These are phyloP conservation scores for Bipolaris zeicola DNA, from an alignment of 2,329 filamentous ascomycete genomes.

Conservation along the genomic window DNA sequence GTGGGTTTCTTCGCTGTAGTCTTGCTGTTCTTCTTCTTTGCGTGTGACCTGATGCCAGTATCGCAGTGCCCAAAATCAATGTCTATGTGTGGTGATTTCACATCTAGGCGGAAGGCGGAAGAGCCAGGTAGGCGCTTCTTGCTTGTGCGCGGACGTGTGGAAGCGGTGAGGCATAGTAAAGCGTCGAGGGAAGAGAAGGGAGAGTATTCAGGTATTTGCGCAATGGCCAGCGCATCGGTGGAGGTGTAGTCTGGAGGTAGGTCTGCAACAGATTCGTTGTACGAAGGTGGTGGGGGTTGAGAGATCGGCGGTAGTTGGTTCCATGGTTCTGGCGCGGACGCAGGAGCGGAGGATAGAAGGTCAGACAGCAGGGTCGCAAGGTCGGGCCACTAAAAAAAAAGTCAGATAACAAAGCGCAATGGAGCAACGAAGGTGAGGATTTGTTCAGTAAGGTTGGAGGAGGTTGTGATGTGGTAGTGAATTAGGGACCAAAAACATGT, in stretches of 20 bases:
- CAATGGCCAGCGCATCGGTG: constrained; percentile 50
- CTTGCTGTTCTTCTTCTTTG: constrained; percentile 58
- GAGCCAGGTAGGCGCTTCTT: constrained; percentile 36
- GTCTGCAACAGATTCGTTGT: constrained; percentile 52
- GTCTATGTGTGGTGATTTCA: constrained; percentile 45
- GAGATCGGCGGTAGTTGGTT: constrained; percentile 25
- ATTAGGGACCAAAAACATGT: constrained; percentile 23
- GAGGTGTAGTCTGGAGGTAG: constrained; percentile 53
- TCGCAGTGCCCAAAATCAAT: constrained; percentile 65
- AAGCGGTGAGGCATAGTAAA: constrained; percentile 37
- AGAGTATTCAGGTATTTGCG: constrained; percentile 40
- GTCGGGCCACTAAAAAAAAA: constrained; percentile 29
- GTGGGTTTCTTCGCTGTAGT: constrained; percentile 43
- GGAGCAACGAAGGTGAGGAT: constrained; percentile 7
- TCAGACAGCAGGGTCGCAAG: constrained; percentile 26
- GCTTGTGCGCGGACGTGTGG: constrained; percentile 38
- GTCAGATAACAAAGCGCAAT: constrained; percentile 29
- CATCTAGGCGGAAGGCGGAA: constrained; percentile 37
- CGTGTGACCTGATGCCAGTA: constrained; percentile 58
- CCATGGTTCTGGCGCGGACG: constrained; percentile 34
- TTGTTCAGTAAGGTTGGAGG: constrained; percentile 5
- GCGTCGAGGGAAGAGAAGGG: constrained; percentile 41
- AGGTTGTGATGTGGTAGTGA: constrained; percentile 13
- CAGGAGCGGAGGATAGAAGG: constrained; percentile 23
- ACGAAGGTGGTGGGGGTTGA: constrained; percentile 48